These are phyloP conservation scores for Westerdykella ornata DNA, from an alignment of 2,329 filamentous ascomycete genomes.

Conservation along the genomic window DNA sequence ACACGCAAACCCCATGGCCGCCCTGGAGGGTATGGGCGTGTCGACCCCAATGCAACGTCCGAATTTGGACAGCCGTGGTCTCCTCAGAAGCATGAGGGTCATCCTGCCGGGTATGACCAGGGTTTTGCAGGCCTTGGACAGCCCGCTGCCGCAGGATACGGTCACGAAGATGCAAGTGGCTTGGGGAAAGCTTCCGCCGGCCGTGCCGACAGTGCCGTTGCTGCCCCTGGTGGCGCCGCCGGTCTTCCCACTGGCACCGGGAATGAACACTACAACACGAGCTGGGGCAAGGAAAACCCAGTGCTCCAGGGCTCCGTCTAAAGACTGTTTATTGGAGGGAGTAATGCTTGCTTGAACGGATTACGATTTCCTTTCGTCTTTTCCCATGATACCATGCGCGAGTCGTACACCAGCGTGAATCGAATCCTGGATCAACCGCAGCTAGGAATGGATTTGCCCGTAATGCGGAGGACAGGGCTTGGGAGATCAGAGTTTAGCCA, in stretches of 20 bases:
- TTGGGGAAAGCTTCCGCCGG: conserved; percentile 32
- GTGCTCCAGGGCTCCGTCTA: conserved; percentile 38
- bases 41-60: conserved; percentile 8
- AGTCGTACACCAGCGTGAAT: background rate
- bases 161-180: conserved; percentile 3
- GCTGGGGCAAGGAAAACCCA: conserved; percentile 40
- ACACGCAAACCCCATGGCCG: conserved; percentile 54
- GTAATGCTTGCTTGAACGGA: no score
- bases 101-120: conserved; percentile 8
- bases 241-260: conserved; percentile 7
- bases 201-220: conserved; percentile 43
- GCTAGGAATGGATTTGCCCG: background rate
- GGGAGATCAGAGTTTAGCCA: background rate
- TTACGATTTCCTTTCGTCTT: background rate
- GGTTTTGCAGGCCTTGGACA: conserved; percentile 13
- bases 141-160: conserved; percentile 6
- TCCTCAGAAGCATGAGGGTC: background rate
- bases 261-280: conserved; percentile 29
- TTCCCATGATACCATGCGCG: background rate
- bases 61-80: background rate
- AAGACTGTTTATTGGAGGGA: background rate
- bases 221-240: conserved; percentile 7
- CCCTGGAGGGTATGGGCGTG: conserved; percentile 27
- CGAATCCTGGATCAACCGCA: background rate
- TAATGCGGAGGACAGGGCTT: background rate